These are phyloP conservation scores for Falciphora oryzae DNA, from an alignment of 2,329 filamentous ascomycete species.

Conservation along the genomic window DNA sequence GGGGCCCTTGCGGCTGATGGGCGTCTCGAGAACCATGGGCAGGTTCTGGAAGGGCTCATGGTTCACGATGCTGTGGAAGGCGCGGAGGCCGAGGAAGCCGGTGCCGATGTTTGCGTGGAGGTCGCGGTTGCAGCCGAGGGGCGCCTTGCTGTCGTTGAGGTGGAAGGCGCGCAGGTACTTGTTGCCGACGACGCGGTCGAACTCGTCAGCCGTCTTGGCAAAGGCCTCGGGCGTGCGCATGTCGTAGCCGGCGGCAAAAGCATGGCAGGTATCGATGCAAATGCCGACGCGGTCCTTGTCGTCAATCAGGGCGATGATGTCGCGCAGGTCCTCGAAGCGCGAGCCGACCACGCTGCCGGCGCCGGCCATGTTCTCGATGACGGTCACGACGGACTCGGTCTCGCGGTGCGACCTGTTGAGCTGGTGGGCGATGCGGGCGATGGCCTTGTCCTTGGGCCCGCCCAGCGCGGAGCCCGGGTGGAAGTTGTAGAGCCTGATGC, in stretches of 20 bases:
- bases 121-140: conserved; percentile 74
- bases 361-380: conserved; percentile 95
- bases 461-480: conserved; percentile 82
- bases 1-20: conserved; percentile 65
- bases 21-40: conserved; percentile 95
- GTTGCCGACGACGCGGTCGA: conserved; percentile 71
- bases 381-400: conserved; percentile 69
- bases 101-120: conserved; percentile 95
- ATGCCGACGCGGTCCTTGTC: conserved; percentile 84
- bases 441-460: conserved; percentile 60
- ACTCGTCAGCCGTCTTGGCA: conserved; percentile 64
- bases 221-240: conserved; percentile 71
- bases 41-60: conserved; percentile 67
- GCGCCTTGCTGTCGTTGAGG: conserved; percentile 93
- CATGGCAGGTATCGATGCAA: conserved; percentile 94
- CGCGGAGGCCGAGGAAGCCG: conserved; percentile 82
- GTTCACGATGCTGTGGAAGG: conserved; percentile 91
- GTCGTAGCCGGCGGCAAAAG: conserved; percentile 92
- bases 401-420: conserved; percentile 77
- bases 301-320: conserved; percentile 74
- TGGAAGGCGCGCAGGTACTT: conserved; percentile 81
- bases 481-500: conserved; percentile 94
- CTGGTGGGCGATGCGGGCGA: conserved; percentile 71
- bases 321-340: conserved; percentile 77
- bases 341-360: conserved; percentile 82